These are phyloP conservation scores for Neurospora africana DNA, from an alignment of 495 filamentous ascomycete genomes.

Conservation along the genomic window DNA sequence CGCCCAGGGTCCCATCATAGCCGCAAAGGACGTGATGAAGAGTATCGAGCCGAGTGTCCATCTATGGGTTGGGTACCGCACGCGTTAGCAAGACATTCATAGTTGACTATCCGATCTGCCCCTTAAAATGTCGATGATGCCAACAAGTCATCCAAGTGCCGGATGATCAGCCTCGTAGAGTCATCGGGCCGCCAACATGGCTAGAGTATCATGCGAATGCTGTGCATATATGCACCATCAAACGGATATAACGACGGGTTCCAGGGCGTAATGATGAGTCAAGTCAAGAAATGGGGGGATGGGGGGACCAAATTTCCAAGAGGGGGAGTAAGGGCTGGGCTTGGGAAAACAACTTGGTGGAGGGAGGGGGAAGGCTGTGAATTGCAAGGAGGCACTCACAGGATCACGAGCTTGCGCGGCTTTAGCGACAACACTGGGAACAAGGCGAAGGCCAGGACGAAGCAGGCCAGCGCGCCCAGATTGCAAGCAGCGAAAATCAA, in stretches of 20 bases:
- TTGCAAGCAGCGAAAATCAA: constrained; percentile 90
- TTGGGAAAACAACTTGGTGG: neutral
- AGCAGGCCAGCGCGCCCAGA: constrained; percentile 79
- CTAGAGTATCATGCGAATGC: constrained; percentile 7
- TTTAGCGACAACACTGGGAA: constrained; percentile 64
- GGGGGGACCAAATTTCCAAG: neutral
- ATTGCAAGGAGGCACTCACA: constrained; percentile 56
- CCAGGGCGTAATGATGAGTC: neutral
- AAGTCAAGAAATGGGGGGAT: neutral
- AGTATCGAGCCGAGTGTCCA: constrained; percentile 89
- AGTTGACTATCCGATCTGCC: neutral
- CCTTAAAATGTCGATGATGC: neutral
- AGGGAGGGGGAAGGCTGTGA: constrained; percentile 3
- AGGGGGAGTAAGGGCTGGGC: neutral
- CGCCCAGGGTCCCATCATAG: constrained; percentile 76
- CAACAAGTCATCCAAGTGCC: neutral
- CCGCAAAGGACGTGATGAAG: constrained; percentile 88
- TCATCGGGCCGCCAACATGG: constrained; percentile 3
- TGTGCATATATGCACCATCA: constrained; percentile 4
- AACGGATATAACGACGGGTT: neutral
- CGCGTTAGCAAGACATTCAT: neutral
- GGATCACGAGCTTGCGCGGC: constrained; percentile 87
- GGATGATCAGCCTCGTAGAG: constrained; percentile 6
- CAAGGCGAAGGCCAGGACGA: constrained; percentile 81
- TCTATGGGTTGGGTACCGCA: constrained; percentile 36